Conservation (phyloP, 768 basidiomycete species). For the Peribolospora baueri region DNA sequence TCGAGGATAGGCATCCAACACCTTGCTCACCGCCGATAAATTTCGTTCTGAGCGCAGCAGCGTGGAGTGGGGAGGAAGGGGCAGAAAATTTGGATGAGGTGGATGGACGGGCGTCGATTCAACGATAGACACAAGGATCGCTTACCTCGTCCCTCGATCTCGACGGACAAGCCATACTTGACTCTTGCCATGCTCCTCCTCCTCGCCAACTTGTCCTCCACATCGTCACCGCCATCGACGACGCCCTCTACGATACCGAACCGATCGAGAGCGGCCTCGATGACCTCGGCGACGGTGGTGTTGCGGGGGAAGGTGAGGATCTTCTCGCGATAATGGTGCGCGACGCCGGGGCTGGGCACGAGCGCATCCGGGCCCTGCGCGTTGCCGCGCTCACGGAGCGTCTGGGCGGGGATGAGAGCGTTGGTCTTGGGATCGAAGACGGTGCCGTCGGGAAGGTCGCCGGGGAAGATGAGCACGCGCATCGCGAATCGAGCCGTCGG, state of each 20-base stretch:
- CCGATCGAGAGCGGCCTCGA: constrained; percentile 69
- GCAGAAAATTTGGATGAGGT: neutral
- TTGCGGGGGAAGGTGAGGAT: constrained; percentile 83
- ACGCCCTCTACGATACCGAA: constrained; percentile 95
- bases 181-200: constrained; percentile 52
- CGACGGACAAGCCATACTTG: constrained; percentile 45
- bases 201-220: constrained; percentile 75
- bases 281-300: constrained; percentile 84
- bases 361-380: constrained; percentile 2
- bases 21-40: constrained; percentile 51
- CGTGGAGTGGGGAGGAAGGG: neutral
- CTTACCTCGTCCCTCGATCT: constrained; percentile 40
- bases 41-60: constrained; percentile 35
- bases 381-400: constrained; percentile 32
- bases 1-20: constrained; percentile 47
- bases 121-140: neutral
- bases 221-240: constrained; percentile 91
- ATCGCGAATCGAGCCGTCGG: constrained; percentile 65
- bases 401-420: constrained; percentile 69
- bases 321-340: constrained; percentile 42
- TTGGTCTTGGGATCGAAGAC: constrained; percentile 78
- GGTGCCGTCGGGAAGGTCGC: constrained; percentile 84
- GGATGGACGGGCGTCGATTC: neutral
- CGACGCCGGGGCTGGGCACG: constrained; percentile 22
- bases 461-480: constrained; percentile 63